Base-by-base conservation (phyloP, 805 yeast species). In the Cyberlindnera xylosilytica region DNA sequence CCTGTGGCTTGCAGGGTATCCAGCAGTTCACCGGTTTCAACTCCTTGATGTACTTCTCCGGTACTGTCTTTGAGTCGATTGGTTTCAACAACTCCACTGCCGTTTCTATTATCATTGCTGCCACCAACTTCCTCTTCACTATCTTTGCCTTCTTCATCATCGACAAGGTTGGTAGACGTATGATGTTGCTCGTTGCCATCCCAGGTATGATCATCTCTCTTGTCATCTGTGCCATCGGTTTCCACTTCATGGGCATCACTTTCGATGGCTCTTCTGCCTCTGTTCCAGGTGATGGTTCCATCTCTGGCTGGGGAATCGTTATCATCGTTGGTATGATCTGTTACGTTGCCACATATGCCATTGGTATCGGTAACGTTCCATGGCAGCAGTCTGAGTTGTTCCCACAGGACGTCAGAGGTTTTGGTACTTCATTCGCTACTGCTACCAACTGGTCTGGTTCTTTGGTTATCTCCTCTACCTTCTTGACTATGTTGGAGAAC, bases 1-100 rank as follows among this genome's bases (percentile, higher is more conserved):
- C 91, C 10, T 89, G 97, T 70, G 96, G 95, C 26, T 68, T 91
- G 51, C 98, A 93, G 67, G 97, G 95, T 45, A 84, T 93, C 57
- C 98, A 91, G 70, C 99, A 91, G 67, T 88, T 91, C 56, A 85
- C 96, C 15, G 98, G 98, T 52, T 91, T 91, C 78, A 93, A 91
- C 68, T 87, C 97, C 6, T 75, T 91, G 56, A 87, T 91, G 96
- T 91, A 93, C 69, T 91, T 90, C 65, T 84, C 95, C 37, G 81
- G 95, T 27, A 90, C 97, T 2, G 84, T 93, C 52, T 93, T 93
- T 60, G 82, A 89, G 63, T 80, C 90, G 33, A 87, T 90, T 41
- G 99, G 98, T 3, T 91, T 90, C 61, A 58, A 78, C 48, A 79
- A 90, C 61, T 77, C 98, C 9, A 85, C 96, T n/a, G 96, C 97